Conservation (phyloP, 2,329 filamentous ascomycete genomes). For the Epichloe sibirici region DNA sequence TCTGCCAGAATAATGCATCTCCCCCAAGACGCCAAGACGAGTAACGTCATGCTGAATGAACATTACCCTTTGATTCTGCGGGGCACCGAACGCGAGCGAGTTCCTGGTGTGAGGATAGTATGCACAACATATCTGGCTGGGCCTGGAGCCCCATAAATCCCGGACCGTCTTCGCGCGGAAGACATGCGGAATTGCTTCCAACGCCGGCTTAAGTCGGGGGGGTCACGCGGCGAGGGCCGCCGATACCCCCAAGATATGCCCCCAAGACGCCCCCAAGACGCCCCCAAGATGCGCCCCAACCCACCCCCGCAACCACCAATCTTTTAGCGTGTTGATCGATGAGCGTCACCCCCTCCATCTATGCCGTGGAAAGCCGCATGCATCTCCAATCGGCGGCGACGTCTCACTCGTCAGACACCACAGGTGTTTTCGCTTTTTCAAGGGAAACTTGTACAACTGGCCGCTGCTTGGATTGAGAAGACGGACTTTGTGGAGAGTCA, state of each 20-base stretch:
- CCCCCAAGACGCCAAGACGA: too few species aligned
- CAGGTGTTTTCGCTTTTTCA: too few species aligned
- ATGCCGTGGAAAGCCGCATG: constrained; percentile 10
- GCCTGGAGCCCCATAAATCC: constrained; percentile 4
- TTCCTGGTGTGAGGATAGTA: too few species aligned
- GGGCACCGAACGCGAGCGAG: too few species aligned
- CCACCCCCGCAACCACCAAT: constrained; percentile 3
- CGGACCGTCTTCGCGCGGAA: constrained; percentile 4
- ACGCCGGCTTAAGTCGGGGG: background rate
- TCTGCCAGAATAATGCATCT: too few species aligned
- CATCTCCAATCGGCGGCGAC: constrained; percentile 5
- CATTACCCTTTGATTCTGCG: too few species aligned
- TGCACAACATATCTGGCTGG: background rate
- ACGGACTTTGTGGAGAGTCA: too few species aligned
- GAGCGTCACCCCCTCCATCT: constrained; percentile 2
- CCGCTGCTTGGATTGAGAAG: too few species aligned
- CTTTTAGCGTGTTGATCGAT: constrained; percentile 9
- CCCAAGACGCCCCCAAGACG: background rate
- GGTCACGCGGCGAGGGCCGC: background rate
- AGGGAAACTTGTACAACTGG: too few species aligned
- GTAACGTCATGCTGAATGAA: too few species aligned
- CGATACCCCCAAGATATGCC: background rate
- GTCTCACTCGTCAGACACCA: constrained; percentile 3
- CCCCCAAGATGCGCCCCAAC: background rate
- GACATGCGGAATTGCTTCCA: constrained; percentile 7